These are phyloP conservation scores for Rhexocercosporidium sp. DNA, from an alignment of 2,329 filamentous ascomycete species.

Conservation along the genomic window DNA sequence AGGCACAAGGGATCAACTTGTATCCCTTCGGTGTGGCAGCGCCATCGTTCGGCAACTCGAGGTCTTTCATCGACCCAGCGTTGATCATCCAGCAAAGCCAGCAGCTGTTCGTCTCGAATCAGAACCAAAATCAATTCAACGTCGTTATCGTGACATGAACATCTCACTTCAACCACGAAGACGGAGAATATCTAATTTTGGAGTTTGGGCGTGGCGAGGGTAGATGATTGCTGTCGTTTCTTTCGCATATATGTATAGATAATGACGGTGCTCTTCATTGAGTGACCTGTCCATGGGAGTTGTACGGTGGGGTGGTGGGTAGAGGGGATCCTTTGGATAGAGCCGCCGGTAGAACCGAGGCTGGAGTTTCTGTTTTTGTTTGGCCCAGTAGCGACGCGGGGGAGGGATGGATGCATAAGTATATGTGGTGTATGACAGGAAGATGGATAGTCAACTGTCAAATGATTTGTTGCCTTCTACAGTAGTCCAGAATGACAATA, in stretches of 20 bases:
- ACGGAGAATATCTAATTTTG: not conserved
- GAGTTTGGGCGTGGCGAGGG: constrained; percentile 1
- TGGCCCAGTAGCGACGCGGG: not conserved
- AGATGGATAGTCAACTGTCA: not conserved
- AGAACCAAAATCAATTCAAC: constrained; percentile 13
- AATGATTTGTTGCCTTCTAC: not conserved
- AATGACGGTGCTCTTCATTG: constrained; percentile 22
- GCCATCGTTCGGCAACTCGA: constrained; percentile 27
- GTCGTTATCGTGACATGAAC: constrained; percentile 4
- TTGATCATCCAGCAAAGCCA: constrained; percentile 36
- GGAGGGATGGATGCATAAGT: not conserved
- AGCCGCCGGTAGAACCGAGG: constrained; percentile 35
- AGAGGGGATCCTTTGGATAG: constrained; percentile 7
- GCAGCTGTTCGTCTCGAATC: constrained; percentile 24
- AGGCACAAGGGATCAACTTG: constrained; percentile 25
- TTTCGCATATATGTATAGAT: constrained; percentile 24
- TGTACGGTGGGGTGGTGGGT: not conserved
- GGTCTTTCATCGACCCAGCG: constrained; percentile 21
- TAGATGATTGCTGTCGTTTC: not conserved
- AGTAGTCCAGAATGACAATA: not conserved
- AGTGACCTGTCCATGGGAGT: constrained; percentile 8
- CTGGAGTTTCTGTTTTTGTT: constrained; percentile 18
- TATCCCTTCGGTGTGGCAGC: constrained; percentile 27
- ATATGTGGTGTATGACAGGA: constrained; percentile 3
- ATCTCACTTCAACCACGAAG: not conserved